Percentiles rank a stretch among this genome's conserved stretches.
Evolutionary conservation across 2,329 filamentous ascomycete genomes (phyloP).

Genomic region (Aspergillus quadricinctus): DNA sequence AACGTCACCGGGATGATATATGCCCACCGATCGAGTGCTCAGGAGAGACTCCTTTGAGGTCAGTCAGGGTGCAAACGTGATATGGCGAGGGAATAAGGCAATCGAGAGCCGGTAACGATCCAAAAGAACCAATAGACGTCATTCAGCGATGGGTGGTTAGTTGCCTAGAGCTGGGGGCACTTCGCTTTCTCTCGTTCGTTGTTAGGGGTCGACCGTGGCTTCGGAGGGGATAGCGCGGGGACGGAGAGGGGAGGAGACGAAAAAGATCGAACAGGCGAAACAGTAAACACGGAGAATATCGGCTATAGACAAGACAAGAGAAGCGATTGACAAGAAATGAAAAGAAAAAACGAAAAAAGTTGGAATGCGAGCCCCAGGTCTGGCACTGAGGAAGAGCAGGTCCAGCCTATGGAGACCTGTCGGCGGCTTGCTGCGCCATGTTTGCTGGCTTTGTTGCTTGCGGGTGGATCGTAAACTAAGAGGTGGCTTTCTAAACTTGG

Average conservation of each 20-base stretch:
- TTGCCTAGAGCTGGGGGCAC: background rate
- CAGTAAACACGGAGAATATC: background rate
- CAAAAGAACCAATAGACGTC: background rate
- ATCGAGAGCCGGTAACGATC: background rate
- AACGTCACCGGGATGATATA: background rate
- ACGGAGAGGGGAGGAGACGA: background rate
- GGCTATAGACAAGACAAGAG: background rate
- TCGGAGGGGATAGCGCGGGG: background rate
- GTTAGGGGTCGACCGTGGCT: background rate
- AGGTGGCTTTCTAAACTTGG: background rate
- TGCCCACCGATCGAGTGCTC: background rate
- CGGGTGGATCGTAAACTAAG: background rate
- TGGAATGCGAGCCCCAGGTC: background rate
- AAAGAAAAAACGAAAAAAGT: conserved; percentile 1
- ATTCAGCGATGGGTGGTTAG: background rate
- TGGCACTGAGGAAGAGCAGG: background rate
- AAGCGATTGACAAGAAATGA: background rate
- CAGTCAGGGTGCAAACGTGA: background rate
- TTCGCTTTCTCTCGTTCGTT: background rate
- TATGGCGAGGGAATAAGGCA: background rate
- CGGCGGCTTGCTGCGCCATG: background rate
- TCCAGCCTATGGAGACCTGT: background rate
- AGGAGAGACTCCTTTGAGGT: background rate
- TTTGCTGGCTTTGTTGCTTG: background rate
- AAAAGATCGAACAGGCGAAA: background rate